Evolutionary conservation across 2,329 filamentous ascomycete species (phyloP).

Genomic region (Fusarium luffae): DNA sequence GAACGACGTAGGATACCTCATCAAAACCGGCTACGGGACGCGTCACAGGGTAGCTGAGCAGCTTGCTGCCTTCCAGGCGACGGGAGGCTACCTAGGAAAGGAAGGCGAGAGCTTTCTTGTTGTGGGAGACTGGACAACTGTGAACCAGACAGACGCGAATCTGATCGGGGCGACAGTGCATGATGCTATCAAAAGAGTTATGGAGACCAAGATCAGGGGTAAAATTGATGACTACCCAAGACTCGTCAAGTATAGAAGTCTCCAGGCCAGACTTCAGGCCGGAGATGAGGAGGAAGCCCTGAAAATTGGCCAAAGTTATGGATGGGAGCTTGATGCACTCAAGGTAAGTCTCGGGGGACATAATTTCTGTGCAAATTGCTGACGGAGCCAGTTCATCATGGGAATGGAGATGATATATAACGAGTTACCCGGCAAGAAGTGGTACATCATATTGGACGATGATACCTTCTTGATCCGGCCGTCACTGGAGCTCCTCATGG

Average conservation of each 20-base stretch:
- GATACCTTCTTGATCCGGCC: slow-evolving; percentile 66
- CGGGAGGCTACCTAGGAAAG: slow-evolving; percentile 50
- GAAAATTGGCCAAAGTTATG: slow-evolving; percentile 53
- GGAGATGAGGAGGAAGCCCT: slow-evolving; percentile 54
- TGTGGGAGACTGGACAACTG: slow-evolving; percentile 62
- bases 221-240: slow-evolving; percentile 48
- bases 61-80: slow-evolving; percentile 55
- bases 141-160: slow-evolving; percentile 48
- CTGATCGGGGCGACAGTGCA: slow-evolving; percentile 52
- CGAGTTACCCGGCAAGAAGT: slow-evolving; percentile 65
- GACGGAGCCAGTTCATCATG: slow-evolving; percentile 61
- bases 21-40: slow-evolving; percentile 69
- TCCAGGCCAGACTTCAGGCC: slow-evolving; percentile 53
- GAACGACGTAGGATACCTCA: slow-evolving; percentile 61
- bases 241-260: slow-evolving; percentile 54
- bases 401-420: slow-evolving; percentile 64
- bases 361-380: slow-evolving; percentile 4
- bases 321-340: slow-evolving; percentile 63
- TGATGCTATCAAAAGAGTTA: slow-evolving; percentile 55
- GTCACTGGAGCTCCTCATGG: slow-evolving; percentile 60
- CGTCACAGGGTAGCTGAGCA: slow-evolving; percentile 59
- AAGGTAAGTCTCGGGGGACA: slow-evolving; percentile 53
- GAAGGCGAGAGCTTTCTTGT: slow-evolving; percentile 59
- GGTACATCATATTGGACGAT: slow-evolving; percentile 69
- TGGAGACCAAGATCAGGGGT: slow-evolving; percentile 47